Evolutionary conservation across 2,329 filamentous ascomycete species (phyloP).

Genomic region (Clonostachys sp.): DNA sequence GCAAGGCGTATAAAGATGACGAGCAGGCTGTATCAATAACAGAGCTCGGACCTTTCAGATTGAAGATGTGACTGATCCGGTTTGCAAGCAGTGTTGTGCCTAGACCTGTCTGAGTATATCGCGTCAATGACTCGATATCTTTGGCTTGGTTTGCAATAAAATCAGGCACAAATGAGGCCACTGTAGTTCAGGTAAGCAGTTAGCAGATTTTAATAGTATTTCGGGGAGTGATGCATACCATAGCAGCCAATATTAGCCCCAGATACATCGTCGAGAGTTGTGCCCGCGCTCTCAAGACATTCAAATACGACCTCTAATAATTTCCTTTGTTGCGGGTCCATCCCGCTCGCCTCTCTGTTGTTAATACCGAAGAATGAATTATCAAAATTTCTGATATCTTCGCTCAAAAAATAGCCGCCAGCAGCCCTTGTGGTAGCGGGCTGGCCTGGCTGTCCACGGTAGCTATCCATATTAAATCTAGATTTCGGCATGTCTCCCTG

Average conservation of each 20-base stretch:
- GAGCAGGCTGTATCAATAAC: slow-evolving; percentile 42
- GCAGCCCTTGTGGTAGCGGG: not conserved
- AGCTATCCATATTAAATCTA: slow-evolving; percentile 1
- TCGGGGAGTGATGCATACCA: too few species aligned
- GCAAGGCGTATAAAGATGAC: slow-evolving; percentile 33
- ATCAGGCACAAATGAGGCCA: slow-evolving; percentile 1
- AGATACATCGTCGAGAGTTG: slow-evolving; percentile 1
- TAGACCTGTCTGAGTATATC: slow-evolving; percentile 1
- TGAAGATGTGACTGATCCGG: slow-evolving; percentile 5
- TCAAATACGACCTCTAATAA: slow-evolving; percentile 12
- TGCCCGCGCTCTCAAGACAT: slow-evolving; percentile 10
- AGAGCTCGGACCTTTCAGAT: slow-evolving; percentile 4
- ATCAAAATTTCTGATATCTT: slow-evolving; percentile 4
- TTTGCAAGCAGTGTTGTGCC: slow-evolving; percentile 4
- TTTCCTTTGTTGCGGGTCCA: slow-evolving; percentile 10
- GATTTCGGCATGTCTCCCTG: slow-evolving; percentile 1
- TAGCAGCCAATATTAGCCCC: slow-evolving; percentile 2
- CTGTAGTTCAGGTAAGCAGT: not conserved
- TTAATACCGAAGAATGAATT: slow-evolving; percentile 6
- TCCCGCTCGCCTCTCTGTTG: slow-evolving; percentile 1
- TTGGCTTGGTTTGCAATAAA: not conserved
- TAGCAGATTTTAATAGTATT: too few species aligned
- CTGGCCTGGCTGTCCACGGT: not conserved
- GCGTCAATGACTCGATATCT: not conserved
- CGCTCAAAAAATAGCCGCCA: slow-evolving; percentile 2